Base-by-base conservation (phyloP, 768 basidiomycete species). In the Dacryopinax spathularia region DNA sequence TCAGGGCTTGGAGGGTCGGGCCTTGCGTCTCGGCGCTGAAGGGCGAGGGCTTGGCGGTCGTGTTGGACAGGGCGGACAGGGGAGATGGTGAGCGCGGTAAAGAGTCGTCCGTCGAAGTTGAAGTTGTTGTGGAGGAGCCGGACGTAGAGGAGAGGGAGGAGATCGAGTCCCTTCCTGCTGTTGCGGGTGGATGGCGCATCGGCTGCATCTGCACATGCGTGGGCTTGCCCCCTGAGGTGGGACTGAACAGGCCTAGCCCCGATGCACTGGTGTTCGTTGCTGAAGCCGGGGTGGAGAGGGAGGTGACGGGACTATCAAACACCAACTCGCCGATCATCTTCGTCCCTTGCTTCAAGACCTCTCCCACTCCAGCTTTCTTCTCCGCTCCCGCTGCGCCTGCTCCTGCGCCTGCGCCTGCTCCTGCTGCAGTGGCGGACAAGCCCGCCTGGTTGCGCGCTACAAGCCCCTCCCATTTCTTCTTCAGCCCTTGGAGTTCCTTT, bases 391-490 rank as follows among this genome's bases (percentile, higher is more conserved):
- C 48, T 56, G 25, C 39, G 6, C 39, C 5, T 22, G 25, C 48
- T 29, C 48, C 10, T 29, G 25, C 48, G 9, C 48, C 6, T 29
- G 25, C 48, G 7, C 39, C 39, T 41, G 39, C 39, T 3, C 48
- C 48, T n/a, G n/a, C n/a, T n/a, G n/a, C n/a, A n/a, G n/a, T n/a
- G n/a, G 48, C 29, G 5, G 25, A 22, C 48, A 6, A 13, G 6
- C 48, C 48, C 48, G 48, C 48, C 48, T 56, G 48, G 18, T 29
- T 56, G 13, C 65, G 65, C 15, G 62, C 48, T 2, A 91, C 82
- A 64, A 91, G 88, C 33, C 83, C 81, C 72, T 86, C 88, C 90
- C 90, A 92, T 73, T 85, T 88, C 64, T 81, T 82, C 77, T 91
- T 92, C 60, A 91, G 74, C 70, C 87, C 81, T 0, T 80, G 71